Base-by-base conservation (phyloP, 805 yeast genomes). In the Candida wancherniae region DNA sequence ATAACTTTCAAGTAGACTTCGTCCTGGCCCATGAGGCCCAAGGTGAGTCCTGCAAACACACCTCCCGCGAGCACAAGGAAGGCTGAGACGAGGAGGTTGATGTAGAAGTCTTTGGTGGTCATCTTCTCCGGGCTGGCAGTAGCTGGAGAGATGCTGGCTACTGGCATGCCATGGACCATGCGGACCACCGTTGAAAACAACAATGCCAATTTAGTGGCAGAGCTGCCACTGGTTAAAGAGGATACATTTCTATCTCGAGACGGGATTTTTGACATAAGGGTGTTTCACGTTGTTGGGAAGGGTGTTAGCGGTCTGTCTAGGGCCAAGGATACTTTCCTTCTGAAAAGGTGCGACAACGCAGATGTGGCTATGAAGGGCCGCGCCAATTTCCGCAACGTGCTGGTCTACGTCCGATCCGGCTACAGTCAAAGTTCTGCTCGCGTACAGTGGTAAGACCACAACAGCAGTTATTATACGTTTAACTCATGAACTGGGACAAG, bases 11-110 rank as follows among this genome's bases (percentile, higher is more conserved):
- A 68, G 49, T 88, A 85, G 15, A 90, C 90, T 57, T 90, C 97
- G 57, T 90, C 97, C 58, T 90, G 97, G 45, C 97, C 97, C 98
- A 90, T 90, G 8, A 90, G 71, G 2, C 92, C 97, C 28, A 90
- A 66, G n/a, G 98, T 92, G 24, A 90, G 68, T 6, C 94, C 95
- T 4, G 95, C 94, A 67, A 85, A 85, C n/a, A 83, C 78, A 44
- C 95, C 95, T 36, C 95, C 95, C 4, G 82, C 64, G 20, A 85
- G 48, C 1, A 84, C 94, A 15, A 84, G 64, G 14, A 63, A 42
- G 5, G 71, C 67, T 1, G 92, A 80, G 9, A 80, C 63, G 29
- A 63, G 30, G 45, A 75, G 53, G 45, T 75, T 73, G 20, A 67
- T 42, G 48, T 68, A 71, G 40, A 69, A 70, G 41, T 71, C 55